These are phyloP conservation scores for Kluyveromyces starmeri DNA, from an alignment of 805 yeast species.

Conservation along the genomic window DNA sequence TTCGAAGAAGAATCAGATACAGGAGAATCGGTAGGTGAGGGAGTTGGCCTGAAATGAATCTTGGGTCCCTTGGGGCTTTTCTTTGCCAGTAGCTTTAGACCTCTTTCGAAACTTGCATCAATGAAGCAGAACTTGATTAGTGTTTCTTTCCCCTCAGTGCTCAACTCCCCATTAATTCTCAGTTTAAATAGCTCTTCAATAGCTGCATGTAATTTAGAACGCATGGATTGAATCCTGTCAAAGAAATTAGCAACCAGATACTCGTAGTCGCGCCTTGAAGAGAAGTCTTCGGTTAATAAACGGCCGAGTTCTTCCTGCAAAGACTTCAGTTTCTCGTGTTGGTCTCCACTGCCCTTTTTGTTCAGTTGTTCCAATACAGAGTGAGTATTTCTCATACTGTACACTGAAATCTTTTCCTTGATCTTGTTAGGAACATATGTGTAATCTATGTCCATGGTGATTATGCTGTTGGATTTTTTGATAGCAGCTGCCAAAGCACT, in stretches of 20 bases:
- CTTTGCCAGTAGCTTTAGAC: slow-evolving; percentile 28
- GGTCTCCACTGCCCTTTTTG: slow-evolving; percentile 5
- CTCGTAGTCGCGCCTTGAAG: slow-evolving; percentile 20
- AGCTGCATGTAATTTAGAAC: slow-evolving; percentile 36
- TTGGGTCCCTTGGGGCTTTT: slow-evolving; percentile 4
- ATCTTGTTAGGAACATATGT: slow-evolving; percentile 47
- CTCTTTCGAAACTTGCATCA: slow-evolving; percentile 62
- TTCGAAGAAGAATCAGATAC: neutral
- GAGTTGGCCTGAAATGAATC: neutral
- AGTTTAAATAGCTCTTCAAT: slow-evolving; percentile 50
- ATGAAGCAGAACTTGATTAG: slow-evolving; percentile 61
- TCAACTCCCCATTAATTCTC: slow-evolving; percentile 47
- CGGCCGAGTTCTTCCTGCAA: slow-evolving; percentile 43
- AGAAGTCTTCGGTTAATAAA: slow-evolving; percentile 34
- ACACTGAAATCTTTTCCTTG: slow-evolving; percentile 61
- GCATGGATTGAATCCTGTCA: slow-evolving; percentile 30
- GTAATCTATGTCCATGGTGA: slow-evolving; percentile 58
- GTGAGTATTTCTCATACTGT: slow-evolving; percentile 78
- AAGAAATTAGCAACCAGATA: slow-evolving; percentile 29
- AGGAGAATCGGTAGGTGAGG: too few relatives aligned
- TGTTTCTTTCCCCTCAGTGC: slow-evolving; percentile 69
- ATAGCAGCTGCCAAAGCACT: slow-evolving; percentile 62
- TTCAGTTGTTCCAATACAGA: slow-evolving; percentile 32
- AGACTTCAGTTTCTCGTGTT: slow-evolving; percentile 40
- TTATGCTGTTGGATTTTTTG: slow-evolving; percentile 50